Base-by-base conservation (phyloP, 2,329 filamentous ascomycete species). In the Diaporthe aspalathi region DNA sequence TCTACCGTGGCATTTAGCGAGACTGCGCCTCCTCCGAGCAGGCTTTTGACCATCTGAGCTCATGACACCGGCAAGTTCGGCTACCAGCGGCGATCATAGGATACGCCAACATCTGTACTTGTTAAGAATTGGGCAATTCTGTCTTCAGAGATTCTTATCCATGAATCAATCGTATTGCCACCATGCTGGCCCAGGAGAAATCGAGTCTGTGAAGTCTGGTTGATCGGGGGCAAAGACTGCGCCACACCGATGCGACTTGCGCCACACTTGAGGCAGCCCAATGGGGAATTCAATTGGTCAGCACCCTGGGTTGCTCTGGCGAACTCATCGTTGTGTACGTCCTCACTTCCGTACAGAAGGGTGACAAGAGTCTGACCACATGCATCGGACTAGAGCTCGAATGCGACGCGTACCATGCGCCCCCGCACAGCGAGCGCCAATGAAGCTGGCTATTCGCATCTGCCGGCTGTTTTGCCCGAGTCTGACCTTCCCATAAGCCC, bases 241-340 rank as follows among this genome's bases (percentile, higher is more conserved):
- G 60, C 60, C 60, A 65, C 60, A 65, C 29, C 29, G 27, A 5
- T 17, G 20, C n/a, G 43, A 49, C 3, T 7, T 17, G 40, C 60
- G 60, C 60, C 60, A 50, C 60, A 65, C 14, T 38, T 35, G 60
- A 65, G 60, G 60, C 14, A 65, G 29, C 60, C 60, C 20, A 50
- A 29, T 29, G 8, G 24, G 3, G n/a, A 65, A 16, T 45, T 27
- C 3, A 43, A 60, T 35, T 38, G 29, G 60, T 50, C 43, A 35
- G 14, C 45, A 22, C 4, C 20, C 14, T 8, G 16, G 54, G n/a
- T n/a, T 22, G 38, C 35, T 22, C 40, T n/a, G 22, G 22, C 17
- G 17, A 17, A 38, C n/a, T 40, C 2, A 24, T 40, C 17, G 5
- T 27, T 43, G 22, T 27, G 24, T 11, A 11, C 20, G n/a, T n/a